A percentile compares a stretch with the other conserved stretches of the same genome.
Conservation (phyloP, 83 land plant species). For the Picea abies region DNA sequence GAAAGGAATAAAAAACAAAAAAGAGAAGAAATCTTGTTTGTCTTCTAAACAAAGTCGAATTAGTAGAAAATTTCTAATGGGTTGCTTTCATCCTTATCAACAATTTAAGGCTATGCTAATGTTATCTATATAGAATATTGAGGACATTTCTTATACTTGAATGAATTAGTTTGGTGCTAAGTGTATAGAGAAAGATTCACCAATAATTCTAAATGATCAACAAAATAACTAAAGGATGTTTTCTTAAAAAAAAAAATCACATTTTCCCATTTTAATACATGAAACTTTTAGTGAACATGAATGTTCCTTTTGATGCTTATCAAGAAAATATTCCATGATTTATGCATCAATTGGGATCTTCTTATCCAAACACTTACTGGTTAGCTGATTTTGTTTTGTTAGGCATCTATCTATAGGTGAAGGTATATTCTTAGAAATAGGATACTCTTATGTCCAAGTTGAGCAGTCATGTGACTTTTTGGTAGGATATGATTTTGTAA, state of each 20-base stretch:
- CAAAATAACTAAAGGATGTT: background rate
- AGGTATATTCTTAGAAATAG: constrained; percentile 3
- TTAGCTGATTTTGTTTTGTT: constrained; percentile 1
- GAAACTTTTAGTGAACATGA: background rate
- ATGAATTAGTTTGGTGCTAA: too few species aligned
- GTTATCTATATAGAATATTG: too few species aligned
- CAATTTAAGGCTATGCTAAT: too few species aligned
- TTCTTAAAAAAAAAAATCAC: background rate
- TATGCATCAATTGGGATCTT: background rate
- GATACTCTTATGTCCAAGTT: constrained; percentile 2
- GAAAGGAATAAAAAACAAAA: too few species aligned
- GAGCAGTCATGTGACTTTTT: constrained; percentile 10
- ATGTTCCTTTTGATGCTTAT: constrained; percentile 6
- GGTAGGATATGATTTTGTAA: constrained; percentile 3
- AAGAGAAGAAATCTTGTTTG: too few species aligned
- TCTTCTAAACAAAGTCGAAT: too few species aligned
- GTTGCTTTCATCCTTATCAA: too few species aligned
- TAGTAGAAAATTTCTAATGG: too few species aligned
- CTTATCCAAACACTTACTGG: background rate
- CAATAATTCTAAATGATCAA: background rate
- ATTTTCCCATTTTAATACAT: background rate
- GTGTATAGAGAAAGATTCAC: too few species aligned
- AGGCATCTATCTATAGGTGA: constrained; percentile 7
- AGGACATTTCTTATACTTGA: too few species aligned
- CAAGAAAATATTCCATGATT: background rate